Percentiles rank a stretch among this genome's conserved stretches.
Conservation (phyloP, 2,329 filamentous ascomycete species). For the Paradendryphiella salina region DNA sequence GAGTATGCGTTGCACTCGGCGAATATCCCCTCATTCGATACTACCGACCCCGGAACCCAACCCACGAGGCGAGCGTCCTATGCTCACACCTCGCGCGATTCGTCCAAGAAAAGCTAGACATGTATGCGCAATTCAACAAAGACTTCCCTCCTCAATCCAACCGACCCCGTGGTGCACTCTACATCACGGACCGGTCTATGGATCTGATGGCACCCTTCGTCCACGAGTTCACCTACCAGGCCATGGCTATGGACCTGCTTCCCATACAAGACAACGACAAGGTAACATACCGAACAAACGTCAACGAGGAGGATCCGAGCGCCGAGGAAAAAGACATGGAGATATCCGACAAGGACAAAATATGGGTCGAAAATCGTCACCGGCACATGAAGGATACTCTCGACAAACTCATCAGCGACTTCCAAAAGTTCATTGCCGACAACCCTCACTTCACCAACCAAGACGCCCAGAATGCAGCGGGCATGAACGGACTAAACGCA, state of each 20-base stretch:
- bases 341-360: constrained; percentile 83
- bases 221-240: constrained; percentile 98
- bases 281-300: constrained; percentile 76
- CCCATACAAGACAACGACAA: constrained; percentile 88
- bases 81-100: constrained; percentile 88
- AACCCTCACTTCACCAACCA: constrained; percentile 90
- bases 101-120: constrained; percentile 87
- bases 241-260: constrained; percentile 93
- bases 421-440: constrained; percentile 85
- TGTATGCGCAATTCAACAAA: constrained; percentile 80
- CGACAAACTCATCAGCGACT: constrained; percentile 88
- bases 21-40: constrained; percentile 94
- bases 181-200: constrained; percentile 91
- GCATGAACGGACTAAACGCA: constrained; percentile 82
- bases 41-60: constrained; percentile 73
- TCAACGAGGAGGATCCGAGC: constrained; percentile 72
- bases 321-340: constrained; percentile 88
- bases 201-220: constrained; percentile 84
- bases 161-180: constrained; percentile 77
- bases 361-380: constrained; percentile 95
- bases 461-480: constrained; percentile 68
- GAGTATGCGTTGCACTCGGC: constrained; percentile 86
- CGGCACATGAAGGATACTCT: constrained; percentile 98
- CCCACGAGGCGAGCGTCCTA: constrained; percentile 85
- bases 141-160: constrained; percentile 80